phyloP scores from a whole-genome alignment of 176 grass and related monocot genomes.

The Rhynchospora breviuscula region DNA sequence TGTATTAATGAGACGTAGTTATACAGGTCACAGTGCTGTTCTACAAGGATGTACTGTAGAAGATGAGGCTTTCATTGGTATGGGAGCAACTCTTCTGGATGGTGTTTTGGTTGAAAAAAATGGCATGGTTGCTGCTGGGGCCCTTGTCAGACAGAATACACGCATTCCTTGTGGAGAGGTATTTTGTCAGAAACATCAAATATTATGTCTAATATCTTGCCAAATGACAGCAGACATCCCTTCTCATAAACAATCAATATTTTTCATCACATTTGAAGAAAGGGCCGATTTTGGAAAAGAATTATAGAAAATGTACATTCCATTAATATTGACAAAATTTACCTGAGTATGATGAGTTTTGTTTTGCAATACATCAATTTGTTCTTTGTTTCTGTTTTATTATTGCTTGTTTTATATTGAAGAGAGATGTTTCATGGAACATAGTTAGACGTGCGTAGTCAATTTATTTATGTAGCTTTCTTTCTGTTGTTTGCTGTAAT shows the following conservation, averaged over 20 bases:
- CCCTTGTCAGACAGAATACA: slow-evolving; percentile 90
- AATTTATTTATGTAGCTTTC: neutral
- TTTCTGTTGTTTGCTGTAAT: neutral
- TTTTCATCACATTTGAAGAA: neutral
- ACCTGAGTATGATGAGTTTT: neutral
- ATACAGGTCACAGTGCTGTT: slow-evolving; percentile 82
- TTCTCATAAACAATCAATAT: neutral
- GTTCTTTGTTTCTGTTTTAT: neutral
- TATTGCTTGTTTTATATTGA: neutral
- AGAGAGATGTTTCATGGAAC: neutral
- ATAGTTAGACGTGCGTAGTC: neutral
- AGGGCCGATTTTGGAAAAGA: neutral
- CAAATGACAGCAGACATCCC: neutral
- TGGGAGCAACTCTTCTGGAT: slow-evolving; percentile 79
- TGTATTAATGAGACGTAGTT: slow-evolving; percentile 21
- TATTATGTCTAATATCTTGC: neutral
- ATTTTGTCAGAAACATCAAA: neutral
- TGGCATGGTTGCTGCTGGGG: slow-evolving; percentile 90
- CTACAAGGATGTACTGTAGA: slow-evolving; percentile 96
- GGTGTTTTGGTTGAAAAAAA: slow-evolving; percentile 87
- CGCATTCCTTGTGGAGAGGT: slow-evolving; percentile 86
- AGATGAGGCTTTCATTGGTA: slow-evolving; percentile 95
- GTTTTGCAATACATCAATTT: neutral
- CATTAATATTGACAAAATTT: neutral
- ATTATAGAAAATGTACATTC: neutral